Percentiles rank a stretch among this genome's conserved stretches.
Evolutionary conservation across 2,329 filamentous ascomycete species (phyloP).

Genomic region (Colletotrichum viniferum): DNA sequence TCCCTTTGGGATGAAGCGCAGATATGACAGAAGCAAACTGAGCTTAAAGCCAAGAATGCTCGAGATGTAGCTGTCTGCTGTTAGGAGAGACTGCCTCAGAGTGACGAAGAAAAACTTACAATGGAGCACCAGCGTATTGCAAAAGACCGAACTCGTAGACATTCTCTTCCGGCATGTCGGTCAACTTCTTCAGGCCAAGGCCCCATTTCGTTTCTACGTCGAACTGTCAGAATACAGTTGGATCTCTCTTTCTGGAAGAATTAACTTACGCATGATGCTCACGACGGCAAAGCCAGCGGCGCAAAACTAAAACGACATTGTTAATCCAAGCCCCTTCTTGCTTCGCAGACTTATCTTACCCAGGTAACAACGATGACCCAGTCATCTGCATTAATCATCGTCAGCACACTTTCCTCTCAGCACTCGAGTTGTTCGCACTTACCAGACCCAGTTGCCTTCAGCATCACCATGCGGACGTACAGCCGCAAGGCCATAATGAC

Average conservation of each 20-base stretch:
- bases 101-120: constrained; percentile 29
- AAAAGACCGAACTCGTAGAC: constrained; percentile 42
- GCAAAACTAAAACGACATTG: constrained; percentile 25
- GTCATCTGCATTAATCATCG: constrained; percentile 9
- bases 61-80: constrained; percentile 37
- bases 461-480: constrained; percentile 37
- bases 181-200: constrained; percentile 37
- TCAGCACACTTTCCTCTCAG: neutral
- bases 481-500: constrained; percentile 33
- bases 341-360: constrained; percentile 25
- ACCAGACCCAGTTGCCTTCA: constrained; percentile 38
- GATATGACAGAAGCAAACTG: constrained; percentile 46
- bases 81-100: rapidly evolving
- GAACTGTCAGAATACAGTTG: neutral
- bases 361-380: constrained; percentile 24
- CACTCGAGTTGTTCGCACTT: constrained; percentile 18
- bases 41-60: constrained; percentile 52
- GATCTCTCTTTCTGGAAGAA: neutral
- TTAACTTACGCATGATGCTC: constrained; percentile 37
- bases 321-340: neutral
- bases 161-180: constrained; percentile 42
- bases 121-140: constrained; percentile 46
- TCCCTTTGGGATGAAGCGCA: constrained; percentile 46
- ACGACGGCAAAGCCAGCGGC: constrained; percentile 38
- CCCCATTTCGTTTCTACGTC: constrained; percentile 47